Percentiles rank a stretch among this genome's conserved stretches.
These are phyloP conservation scores for Candida pseudofarinosa DNA, from an alignment of 805 yeast species.

Conservation along the genomic window DNA sequence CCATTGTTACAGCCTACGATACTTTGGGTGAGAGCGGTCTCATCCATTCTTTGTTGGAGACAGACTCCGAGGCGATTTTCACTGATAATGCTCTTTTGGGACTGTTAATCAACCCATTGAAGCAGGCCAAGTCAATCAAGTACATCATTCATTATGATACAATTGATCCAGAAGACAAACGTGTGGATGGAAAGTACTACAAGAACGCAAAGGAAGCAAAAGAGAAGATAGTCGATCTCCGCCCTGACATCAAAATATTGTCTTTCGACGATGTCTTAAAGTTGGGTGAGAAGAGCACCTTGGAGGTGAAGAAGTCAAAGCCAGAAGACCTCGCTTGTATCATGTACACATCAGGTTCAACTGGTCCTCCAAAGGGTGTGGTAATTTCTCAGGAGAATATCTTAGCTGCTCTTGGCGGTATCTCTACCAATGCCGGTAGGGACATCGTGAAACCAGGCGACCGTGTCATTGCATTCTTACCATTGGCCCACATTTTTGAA, in stretches of 20 bases:
- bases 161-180: constrained; percentile 57
- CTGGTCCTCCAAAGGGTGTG: constrained; percentile 85
- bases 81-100: constrained; percentile 75
- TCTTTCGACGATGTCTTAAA: constrained; percentile 61
- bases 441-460: constrained; percentile 52
- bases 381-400: constrained; percentile 63
- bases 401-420: constrained; percentile 85
- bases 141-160: constrained; percentile 68
- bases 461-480: constrained; percentile 81
- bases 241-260: constrained; percentile 71
- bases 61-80: constrained; percentile 73
- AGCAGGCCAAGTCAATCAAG: constrained; percentile 57
- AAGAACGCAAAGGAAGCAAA: constrained; percentile 53
- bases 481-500: constrained; percentile 95
- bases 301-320: constrained; percentile 42
- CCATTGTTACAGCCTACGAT: constrained; percentile 94
- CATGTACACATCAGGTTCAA: constrained; percentile 86
- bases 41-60: constrained; percentile 79
- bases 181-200: constrained; percentile 59
- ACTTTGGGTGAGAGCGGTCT: constrained; percentile 88
- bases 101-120: constrained; percentile 68
- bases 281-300: constrained; percentile 55
- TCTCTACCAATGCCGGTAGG: constrained; percentile 56
- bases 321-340: constrained; percentile 66
- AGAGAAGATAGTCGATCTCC: constrained; percentile 54